Percentiles rank a stretch among this genome's conserved stretches.
Conservation (phyloP, 2,329 filamentous ascomycete species). For the Curvularia sp. region DNA sequence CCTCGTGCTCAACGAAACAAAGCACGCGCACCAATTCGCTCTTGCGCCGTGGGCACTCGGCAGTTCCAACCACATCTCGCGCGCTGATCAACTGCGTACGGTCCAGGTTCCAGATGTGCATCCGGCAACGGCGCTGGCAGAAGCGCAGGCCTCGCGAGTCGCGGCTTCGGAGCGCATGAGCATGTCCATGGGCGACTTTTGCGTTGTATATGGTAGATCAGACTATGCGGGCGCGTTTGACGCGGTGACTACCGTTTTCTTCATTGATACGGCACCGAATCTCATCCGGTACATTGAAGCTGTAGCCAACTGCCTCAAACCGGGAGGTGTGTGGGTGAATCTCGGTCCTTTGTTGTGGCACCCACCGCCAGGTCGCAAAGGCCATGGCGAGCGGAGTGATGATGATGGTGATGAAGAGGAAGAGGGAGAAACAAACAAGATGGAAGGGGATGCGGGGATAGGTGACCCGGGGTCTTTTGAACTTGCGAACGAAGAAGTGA, state of each 20-base stretch:
- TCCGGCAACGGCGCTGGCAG: constrained; percentile 49
- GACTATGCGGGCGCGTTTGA: constrained; percentile 72
- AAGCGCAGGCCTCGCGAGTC: constrained; percentile 21
- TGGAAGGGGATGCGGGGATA: constrained; percentile 64
- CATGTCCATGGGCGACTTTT: constrained; percentile 93
- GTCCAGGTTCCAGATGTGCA: constrained; percentile 80
- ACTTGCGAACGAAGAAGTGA: constrained; percentile 86
- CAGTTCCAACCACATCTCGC: constrained; percentile 83
- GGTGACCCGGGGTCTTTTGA: constrained; percentile 91
- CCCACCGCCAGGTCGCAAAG: constrained; percentile 78
- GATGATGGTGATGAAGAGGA: constrained; percentile 10
- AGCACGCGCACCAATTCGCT: constrained; percentile 67
- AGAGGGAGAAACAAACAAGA: constrained; percentile 22
- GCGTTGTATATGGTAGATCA: constrained; percentile 77
- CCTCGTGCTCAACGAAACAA: constrained; percentile 74
- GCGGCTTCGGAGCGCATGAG: constrained; percentile 73
- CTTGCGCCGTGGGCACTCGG: constrained; percentile 86
- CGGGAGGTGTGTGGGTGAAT: constrained; percentile 85
- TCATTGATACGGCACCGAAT: constrained; percentile 96
- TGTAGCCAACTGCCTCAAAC: constrained; percentile 76
- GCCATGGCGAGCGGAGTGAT: not conserved
- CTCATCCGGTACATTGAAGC: constrained; percentile 88
- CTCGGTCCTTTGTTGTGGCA: constrained; percentile 94
- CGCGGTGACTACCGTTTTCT: constrained; percentile 89
- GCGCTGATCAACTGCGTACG: constrained; percentile 75